These are phyloP conservation scores for Dendryphion nanum DNA, from an alignment of 2,329 filamentous ascomycete species.

Conservation along the genomic window DNA sequence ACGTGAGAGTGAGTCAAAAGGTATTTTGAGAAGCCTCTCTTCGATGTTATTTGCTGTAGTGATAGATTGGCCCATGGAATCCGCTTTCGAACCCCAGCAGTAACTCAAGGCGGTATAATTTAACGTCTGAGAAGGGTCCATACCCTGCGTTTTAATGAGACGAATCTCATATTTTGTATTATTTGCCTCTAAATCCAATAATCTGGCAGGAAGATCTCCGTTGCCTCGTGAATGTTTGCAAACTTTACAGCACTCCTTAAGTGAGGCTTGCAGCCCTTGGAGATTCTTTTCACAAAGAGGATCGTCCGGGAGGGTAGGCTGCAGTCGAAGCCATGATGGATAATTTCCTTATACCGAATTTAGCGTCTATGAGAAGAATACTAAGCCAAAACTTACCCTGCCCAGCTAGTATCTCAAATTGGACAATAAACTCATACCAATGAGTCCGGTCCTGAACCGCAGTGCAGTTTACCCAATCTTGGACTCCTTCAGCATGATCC, in stretches of 20 bases:
- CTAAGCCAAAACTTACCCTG: too few species aligned
- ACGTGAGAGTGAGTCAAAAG: neutral
- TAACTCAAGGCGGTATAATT: neutral
- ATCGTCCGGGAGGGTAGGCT: neutral
- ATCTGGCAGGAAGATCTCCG: neutral
- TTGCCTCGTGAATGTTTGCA: conserved; percentile 1
- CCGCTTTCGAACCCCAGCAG: neutral
- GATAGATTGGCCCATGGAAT: neutral
- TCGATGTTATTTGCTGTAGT: neutral
- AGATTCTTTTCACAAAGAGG: neutral
- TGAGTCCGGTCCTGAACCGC: too few species aligned
- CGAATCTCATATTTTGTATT: neutral
- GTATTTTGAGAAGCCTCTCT: neutral
- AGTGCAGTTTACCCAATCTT: neutral
- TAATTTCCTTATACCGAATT: neutral
- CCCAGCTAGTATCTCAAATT: too few species aligned
- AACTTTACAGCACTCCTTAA: neutral
- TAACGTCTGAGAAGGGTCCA: too few species aligned
- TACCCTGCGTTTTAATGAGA: neutral
- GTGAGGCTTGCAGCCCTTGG: neutral
- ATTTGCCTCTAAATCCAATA: neutral
- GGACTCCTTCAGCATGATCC: too few species aligned
- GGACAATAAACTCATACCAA: too few species aligned
- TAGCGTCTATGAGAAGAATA: neutral
- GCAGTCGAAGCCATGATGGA: neutral